Conservation (phyloP, 2,329 filamentous ascomycete genomes). For the Cladobotryum protrusum region DNA sequence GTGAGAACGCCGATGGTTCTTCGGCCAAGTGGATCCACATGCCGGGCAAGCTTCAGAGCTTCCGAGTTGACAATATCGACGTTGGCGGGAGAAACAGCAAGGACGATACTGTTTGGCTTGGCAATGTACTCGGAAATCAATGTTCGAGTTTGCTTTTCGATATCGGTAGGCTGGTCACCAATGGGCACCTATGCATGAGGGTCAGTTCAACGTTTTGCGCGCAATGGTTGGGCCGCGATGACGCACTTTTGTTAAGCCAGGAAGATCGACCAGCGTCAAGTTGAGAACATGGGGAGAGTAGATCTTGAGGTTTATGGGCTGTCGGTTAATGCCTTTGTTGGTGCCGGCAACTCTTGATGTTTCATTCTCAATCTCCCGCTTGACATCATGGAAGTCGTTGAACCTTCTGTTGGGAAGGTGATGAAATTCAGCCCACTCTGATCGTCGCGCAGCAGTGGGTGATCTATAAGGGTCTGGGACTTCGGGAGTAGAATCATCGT, state of each 20-base stretch:
- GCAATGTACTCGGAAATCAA: constrained; percentile 97
- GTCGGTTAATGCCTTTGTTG: constrained; percentile 97
- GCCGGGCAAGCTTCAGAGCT: constrained; percentile 88
- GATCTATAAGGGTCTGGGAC: constrained; percentile 69
- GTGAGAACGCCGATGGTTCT: constrained; percentile 95
- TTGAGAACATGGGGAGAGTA: constrained; percentile 97
- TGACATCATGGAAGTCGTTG: constrained; percentile 87
- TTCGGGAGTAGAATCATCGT: constrained; percentile 62
- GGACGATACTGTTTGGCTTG: constrained; percentile 96
- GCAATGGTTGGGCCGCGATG: neutral
- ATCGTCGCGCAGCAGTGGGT: constrained; percentile 59
- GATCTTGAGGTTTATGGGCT: constrained; percentile 97
- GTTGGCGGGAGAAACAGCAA: constrained; percentile 94
- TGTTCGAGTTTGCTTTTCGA: constrained; percentile 96
- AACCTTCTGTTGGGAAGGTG: constrained; percentile 86
- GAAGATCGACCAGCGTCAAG: constrained; percentile 90
- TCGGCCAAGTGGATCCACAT: constrained; percentile 91
- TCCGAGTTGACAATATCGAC: constrained; percentile 98
- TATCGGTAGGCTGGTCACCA: constrained; percentile 93
- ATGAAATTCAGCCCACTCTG: constrained; percentile 91
- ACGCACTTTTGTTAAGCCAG: constrained; percentile 83
- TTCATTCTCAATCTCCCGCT: constrained; percentile 94
- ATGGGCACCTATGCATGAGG: constrained; percentile 66
- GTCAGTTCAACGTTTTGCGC: constrained; percentile 14
- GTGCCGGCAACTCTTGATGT: constrained; percentile 85